Conservation (phyloP, 208 protist species). For the Spongospora subterranea region DNA sequence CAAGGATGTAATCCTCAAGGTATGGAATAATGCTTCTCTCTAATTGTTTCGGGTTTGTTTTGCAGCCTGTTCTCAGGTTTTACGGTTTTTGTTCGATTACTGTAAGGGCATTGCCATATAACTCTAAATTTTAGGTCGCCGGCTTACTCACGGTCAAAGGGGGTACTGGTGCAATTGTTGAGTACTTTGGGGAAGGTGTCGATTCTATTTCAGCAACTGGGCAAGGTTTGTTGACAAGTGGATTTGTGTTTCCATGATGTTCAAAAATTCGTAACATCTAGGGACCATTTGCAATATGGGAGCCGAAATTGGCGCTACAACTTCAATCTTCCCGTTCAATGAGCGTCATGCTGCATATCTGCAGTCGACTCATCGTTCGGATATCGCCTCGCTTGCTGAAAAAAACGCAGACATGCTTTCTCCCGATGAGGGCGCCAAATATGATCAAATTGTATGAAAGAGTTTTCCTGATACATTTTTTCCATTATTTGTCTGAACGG, state of each 20-base stretch:
- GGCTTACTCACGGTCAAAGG: constrained; percentile 80
- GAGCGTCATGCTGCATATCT: constrained; percentile 75
- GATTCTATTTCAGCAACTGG: constrained; percentile 81
- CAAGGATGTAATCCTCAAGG: constrained; percentile 85
- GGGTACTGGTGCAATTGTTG: constrained; percentile 83
- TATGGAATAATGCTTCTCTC: background rate
- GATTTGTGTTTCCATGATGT: constrained; percentile 39
- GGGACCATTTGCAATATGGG: constrained; percentile 89
- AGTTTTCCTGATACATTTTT: no score
- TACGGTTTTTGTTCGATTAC: background rate
- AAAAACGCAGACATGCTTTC: constrained; percentile 66
- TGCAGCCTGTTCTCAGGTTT: background rate
- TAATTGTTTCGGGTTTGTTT: background rate
- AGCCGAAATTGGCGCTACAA: constrained; percentile 86
- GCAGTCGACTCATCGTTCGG: constrained; percentile 71
- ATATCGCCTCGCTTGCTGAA: constrained; percentile 70
- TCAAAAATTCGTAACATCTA: no score
- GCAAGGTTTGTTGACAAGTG: constrained; percentile 43
- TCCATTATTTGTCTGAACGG: background rate
- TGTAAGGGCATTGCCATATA: no score
- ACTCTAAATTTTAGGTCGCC: constrained; percentile 68
- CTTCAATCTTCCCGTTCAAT: constrained; percentile 84
- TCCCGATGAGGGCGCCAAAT: constrained; percentile 68
- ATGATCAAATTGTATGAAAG: constrained; percentile 78
- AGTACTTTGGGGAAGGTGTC: constrained; percentile 84